Conservation (phyloP, 345 rosid species). For the Eucalyptus cloeziana region DNA sequence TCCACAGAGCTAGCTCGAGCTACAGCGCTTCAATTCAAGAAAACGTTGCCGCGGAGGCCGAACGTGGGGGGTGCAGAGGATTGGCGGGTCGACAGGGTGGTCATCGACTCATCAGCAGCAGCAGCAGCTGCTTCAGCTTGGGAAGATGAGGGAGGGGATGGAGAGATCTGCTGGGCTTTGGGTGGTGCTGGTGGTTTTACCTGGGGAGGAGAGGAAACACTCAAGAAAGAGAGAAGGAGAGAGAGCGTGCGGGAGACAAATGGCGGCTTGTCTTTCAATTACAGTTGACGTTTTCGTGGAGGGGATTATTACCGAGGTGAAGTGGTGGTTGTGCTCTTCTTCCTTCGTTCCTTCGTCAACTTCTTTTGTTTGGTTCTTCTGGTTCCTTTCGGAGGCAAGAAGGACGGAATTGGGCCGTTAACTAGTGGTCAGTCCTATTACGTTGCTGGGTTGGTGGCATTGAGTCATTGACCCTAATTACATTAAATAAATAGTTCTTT, state of each 20-base stretch:
- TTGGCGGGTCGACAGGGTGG: not conserved
- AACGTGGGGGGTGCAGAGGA: not conserved
- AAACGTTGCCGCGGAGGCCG: not conserved
- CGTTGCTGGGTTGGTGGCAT: not conserved
- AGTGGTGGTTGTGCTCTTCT: not conserved
- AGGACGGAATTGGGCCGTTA: not conserved
- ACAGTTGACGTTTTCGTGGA: not conserved
- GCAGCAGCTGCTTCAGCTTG: not conserved
- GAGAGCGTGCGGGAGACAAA: not conserved
- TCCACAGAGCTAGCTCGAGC: not conserved
- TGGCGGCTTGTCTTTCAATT: not conserved
- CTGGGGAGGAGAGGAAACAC: not conserved
- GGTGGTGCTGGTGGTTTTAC: not conserved
- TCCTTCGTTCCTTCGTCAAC: not conserved
- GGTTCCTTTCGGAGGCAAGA: not conserved
- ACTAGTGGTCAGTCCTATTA: not conserved
- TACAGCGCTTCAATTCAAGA: not conserved
- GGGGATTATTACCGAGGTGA: not conserved
- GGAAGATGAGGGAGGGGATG: not conserved
- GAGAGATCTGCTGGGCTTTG: not conserved
- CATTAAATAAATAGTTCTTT: not conserved
- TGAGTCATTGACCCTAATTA: not conserved
- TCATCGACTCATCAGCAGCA: not conserved
- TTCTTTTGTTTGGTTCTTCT: no score
- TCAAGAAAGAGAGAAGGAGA: not conserved